Base-by-base conservation (phyloP, 2,329 filamentous ascomycete genomes). In the Exophiala lecanii-corni region DNA sequence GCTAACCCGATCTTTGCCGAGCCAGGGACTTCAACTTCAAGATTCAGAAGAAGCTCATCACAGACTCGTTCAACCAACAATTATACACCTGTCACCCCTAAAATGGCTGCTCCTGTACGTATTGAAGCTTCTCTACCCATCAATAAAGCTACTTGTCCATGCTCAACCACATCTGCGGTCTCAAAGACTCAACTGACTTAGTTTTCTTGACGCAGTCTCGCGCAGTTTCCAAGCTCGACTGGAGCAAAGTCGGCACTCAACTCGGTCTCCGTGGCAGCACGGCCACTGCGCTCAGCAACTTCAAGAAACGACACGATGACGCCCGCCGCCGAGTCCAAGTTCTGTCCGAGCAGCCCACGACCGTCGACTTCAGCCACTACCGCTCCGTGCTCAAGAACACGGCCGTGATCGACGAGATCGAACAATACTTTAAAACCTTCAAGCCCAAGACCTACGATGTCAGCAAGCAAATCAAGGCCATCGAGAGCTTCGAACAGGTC, bases 281-380 rank as follows among this genome's bases (percentile, higher is more conserved):
- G 59, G 89, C 87, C 59, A 74, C 84, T 62, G 85, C 91, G 51
- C 88, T 98, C 51, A 84, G 91, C 69, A 80, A 87, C 57, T 98
- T 98, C 84, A 98, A 98, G 82, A 92, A 95, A 82, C 89, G 92
- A 75, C 96, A 97, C 78, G 92, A 98, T 68, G 89, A 96, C 68
- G 91, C 88, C 66, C 89, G 91, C 73, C 91, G 92, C 76, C 91
- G 91, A 74, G 78, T 98, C 51, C 81, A 85, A 70, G 62, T 80
- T 52, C 87, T 98, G 47, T 82, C 80, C 54, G 88, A 95, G 72
- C 82, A 85, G 67, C 75, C 91, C 55, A 87, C 88, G 62, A 79
- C 80, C 47, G 81, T 98, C 73, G 89, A 98, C 78, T 97, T 98
- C 73, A 70, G 80, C 58, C 79, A 91, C 71, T 98, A 97, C 86